Conservation (phyloP, 2,329 filamentous ascomycete genomes). For the Apiospora kogelbergensis region DNA sequence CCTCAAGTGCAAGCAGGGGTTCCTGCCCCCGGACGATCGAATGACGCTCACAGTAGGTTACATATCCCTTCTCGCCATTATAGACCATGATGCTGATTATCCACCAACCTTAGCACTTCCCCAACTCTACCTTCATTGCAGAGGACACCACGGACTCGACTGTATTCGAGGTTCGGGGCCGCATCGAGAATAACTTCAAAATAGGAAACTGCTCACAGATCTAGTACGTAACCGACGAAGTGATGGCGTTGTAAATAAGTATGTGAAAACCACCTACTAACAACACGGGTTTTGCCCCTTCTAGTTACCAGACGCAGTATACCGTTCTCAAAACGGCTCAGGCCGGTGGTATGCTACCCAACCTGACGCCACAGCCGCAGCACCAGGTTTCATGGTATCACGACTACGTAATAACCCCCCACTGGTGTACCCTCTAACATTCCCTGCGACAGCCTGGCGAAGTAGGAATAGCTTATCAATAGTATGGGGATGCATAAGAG, state of each 20-base stretch:
- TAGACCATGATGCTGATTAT: not conserved
- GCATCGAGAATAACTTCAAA: slow-evolving; percentile 14
- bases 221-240: slow-evolving; percentile 7
- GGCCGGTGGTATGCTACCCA: slow-evolving; percentile 10
- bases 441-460: slow-evolving; percentile 12
- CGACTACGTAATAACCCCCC: slow-evolving; percentile 11
- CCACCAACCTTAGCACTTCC: slow-evolving; percentile 13
- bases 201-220: slow-evolving; percentile 16
- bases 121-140: slow-evolving; percentile 16
- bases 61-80: not conserved
- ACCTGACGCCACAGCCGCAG: slow-evolving; percentile 12
- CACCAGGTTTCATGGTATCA: slow-evolving; percentile 16
- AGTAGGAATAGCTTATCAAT: not conserved
- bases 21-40: slow-evolving; percentile 13
- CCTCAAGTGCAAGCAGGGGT: slow-evolving; percentile 15
- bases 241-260: no score
- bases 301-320: slow-evolving; percentile 16
- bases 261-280: not conserved
- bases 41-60: slow-evolving; percentile 11
- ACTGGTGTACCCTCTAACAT: slow-evolving; percentile 10
- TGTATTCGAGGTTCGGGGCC: slow-evolving; percentile 15
- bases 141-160: slow-evolving; percentile 12
- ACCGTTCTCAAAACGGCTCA: slow-evolving; percentile 15
- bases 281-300: not conserved
- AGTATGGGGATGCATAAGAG: no score